These are phyloP conservation scores for Ogataea pini DNA, from an alignment of 805 yeast genomes.

Conservation along the genomic window DNA sequence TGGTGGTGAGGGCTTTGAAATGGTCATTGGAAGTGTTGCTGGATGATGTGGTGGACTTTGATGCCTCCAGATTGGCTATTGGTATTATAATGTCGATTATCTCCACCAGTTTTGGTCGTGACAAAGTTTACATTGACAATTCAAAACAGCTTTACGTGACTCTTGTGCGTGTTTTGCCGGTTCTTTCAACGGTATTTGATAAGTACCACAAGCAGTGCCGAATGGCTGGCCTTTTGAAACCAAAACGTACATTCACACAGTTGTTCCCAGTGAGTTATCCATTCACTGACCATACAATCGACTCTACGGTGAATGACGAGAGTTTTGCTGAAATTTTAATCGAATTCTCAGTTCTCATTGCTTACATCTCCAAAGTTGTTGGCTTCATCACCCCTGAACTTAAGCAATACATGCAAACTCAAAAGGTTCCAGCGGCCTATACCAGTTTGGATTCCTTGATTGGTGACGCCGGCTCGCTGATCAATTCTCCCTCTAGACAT, in stretches of 20 bases:
- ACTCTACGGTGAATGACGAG: conserved; percentile 71
- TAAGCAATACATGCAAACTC: conserved; percentile 3
- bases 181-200: conserved; percentile 51
- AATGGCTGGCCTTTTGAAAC: conserved; percentile 43
- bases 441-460: conserved; percentile 14
- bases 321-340: conserved; percentile 68
- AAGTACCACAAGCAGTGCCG: conserved; percentile 53
- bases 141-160: conserved; percentile 44
- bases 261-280: conserved; percentile 73
- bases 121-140: conserved; percentile 29
- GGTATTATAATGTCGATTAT: conserved; percentile 56
- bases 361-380: conserved; percentile 48
- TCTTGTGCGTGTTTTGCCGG: conserved; percentile 54
- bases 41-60: conserved; percentile 51
- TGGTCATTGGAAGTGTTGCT: conserved; percentile 62
- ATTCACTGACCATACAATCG: conserved; percentile 62
- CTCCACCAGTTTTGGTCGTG: conserved; percentile 26
- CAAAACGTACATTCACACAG: conserved; percentile 64
- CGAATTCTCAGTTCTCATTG: conserved; percentile 65
- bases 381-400: conserved; percentile 10
- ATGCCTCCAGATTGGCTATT: conserved; percentile 63
- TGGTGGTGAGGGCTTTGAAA: conserved; percentile 48
- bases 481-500: conserved; percentile 10
- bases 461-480: conserved; percentile 10
- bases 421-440: conserved; percentile 11